Evolutionary conservation across 495 filamentous ascomycete genomes (phyloP).

Genomic region (Immersiella caudata): DNA sequence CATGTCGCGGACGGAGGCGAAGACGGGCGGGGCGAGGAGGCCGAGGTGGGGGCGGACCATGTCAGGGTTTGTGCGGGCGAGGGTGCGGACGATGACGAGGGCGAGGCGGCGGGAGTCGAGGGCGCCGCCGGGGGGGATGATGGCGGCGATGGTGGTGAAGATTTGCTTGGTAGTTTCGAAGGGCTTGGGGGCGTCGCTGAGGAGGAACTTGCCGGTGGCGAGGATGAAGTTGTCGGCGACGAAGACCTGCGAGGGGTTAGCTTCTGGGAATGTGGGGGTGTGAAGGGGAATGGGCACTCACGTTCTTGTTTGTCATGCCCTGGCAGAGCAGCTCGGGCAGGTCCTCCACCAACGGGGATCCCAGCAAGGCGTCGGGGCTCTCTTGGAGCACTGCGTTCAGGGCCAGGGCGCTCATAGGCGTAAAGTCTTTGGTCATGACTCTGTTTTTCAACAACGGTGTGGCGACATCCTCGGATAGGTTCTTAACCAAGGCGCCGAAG

Average conservation of each 20-base stretch:
- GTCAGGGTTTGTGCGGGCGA: slow-evolving; percentile 74
- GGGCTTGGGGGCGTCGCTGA: slow-evolving; percentile 61
- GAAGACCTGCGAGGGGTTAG: slow-evolving; percentile 60
- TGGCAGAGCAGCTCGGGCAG: slow-evolving; percentile 74
- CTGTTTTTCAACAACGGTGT: slow-evolving; percentile 76
- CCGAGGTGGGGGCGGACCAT: slow-evolving; percentile 77
- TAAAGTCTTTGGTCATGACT: slow-evolving; percentile 71
- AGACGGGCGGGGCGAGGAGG: slow-evolving; percentile 78
- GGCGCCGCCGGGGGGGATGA: slow-evolving; percentile 75
- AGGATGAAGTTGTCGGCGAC: slow-evolving; percentile 88
- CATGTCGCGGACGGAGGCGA: slow-evolving; percentile 85
- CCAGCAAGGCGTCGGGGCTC: slow-evolving; percentile 66
- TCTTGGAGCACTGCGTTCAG: slow-evolving; percentile 88
- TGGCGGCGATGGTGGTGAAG: slow-evolving; percentile 71
- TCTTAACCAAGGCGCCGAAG: slow-evolving; percentile 85
- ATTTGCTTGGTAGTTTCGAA: slow-evolving; percentile 76
- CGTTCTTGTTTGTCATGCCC: slow-evolving; percentile 75
- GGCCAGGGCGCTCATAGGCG: slow-evolving; percentile 68
- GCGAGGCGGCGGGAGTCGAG: slow-evolving; percentile 83
- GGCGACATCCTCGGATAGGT: slow-evolving; percentile 68
- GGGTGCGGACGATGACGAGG: slow-evolving; percentile 85
- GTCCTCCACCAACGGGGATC: slow-evolving; percentile 66
- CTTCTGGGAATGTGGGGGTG: neutral
- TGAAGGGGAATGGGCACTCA: slow-evolving; percentile 40
- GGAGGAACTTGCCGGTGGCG: slow-evolving; percentile 92